phyloP scores from a whole-genome alignment of 768 basidiomycete species.

The Pisolithus marmoratus region DNA sequence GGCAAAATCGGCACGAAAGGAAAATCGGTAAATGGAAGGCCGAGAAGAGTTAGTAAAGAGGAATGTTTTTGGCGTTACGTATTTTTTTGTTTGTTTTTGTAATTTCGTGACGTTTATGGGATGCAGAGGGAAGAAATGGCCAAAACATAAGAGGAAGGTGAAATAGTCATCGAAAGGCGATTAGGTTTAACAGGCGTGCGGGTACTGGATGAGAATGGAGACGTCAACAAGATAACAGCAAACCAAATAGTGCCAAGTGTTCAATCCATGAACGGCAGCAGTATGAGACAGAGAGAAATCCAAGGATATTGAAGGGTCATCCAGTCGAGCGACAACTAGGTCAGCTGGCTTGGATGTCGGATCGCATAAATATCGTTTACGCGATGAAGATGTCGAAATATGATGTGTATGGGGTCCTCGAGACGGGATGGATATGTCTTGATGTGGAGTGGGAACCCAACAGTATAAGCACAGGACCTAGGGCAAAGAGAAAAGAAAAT shows the following conservation, averaged over 20 bases:
- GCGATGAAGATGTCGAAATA: conserved; percentile 24
- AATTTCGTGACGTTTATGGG: conserved; percentile 25
- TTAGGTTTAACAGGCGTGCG: conserved; percentile 30
- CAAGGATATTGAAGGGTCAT: conserved; percentile 27
- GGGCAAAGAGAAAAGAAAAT: conserved; percentile 17
- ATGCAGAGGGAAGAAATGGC: conserved; percentile 20
- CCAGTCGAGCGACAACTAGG: conserved; percentile 18
- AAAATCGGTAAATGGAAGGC: conserved; percentile 18
- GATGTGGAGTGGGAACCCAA: conserved; percentile 24
- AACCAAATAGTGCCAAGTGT: conserved; percentile 23
- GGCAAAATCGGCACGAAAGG: conserved; percentile 14
- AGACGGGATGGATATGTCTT: conserved; percentile 68
- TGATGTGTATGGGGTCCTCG: conserved; percentile 32
- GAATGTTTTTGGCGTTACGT: conserved; percentile 46
- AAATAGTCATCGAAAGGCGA: conserved; percentile 33
- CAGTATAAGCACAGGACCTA: conserved; percentile 17
- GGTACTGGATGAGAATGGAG: conserved; percentile 27
- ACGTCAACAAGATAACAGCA: conserved; percentile 24
- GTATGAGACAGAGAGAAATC: conserved; percentile 25
- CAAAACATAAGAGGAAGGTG: conserved; percentile 25
- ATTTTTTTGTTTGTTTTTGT: conserved; percentile 35
- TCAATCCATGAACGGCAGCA: conserved; percentile 32
- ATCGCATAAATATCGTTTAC: conserved; percentile 28
- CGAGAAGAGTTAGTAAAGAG: conserved; percentile 33
- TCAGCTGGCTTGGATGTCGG: conserved; percentile 13